Percentiles rank a stretch among this genome's conserved stretches.
phyloP scores from a whole-genome alignment of 2,329 filamentous ascomycete species.

The Fusarium odoratissimum region DNA sequence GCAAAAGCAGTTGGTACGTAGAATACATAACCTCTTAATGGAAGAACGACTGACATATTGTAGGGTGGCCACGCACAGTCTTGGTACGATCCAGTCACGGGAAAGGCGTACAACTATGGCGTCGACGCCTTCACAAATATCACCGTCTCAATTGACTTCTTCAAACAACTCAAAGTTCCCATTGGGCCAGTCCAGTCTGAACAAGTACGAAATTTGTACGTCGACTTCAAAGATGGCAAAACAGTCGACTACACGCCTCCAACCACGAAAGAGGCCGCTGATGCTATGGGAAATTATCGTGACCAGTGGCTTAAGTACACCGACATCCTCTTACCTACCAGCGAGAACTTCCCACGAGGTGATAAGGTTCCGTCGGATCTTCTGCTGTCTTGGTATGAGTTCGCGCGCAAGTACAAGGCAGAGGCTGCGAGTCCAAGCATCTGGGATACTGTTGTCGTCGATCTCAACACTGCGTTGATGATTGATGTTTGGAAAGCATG shows the following conservation, averaged over 20 bases:
- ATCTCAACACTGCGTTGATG: neutral
- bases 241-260: neutral
- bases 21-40: fast-evolving
- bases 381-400: neutral
- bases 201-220: neutral
- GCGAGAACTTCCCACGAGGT: neutral
- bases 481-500: neutral
- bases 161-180: neutral
- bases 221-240: neutral
- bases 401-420: neutral
- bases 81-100: neutral
- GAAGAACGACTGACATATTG: fast-evolving
- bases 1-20: neutral
- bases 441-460: neutral
- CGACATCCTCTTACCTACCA: neutral
- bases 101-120: neutral
- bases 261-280: neutral
- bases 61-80: neutral
- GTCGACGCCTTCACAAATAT: neutral
- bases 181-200: neutral
- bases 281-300: neutral
- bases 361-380: neutral
- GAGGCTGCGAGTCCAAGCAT: neutral
- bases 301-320: neutral
- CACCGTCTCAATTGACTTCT: neutral